Base-by-base conservation (phyloP, 2,329 filamentous ascomycete species). In the Blastomyces silverae region DNA sequence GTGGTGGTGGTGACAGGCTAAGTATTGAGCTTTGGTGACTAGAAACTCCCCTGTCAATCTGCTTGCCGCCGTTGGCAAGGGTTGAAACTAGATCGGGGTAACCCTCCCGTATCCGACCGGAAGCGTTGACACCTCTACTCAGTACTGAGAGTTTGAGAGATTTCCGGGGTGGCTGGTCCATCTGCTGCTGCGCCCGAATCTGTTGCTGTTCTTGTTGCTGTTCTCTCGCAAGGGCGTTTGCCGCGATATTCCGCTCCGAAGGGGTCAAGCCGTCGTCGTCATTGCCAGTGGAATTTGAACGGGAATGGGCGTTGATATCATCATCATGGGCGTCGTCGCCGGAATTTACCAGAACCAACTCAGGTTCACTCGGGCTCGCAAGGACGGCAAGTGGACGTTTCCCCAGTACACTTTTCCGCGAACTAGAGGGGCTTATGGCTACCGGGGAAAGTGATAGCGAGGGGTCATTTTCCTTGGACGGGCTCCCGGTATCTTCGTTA, bases 401-500 rank as follows among this genome's bases (percentile, higher is more conserved):
- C 3, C 74, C 74, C 31, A 74, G 72, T 6, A 71, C 69, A 62
- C 71, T 76, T 60, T 76, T 76, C 52, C 75, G 71, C 15, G 75
- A 73, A 58, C 71, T 75, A n/a, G 75, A 73, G n/a, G 77, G 72
- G 15, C 73, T 64, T 63, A 72, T 75, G 13, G 76, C 70, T 1
- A 44, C 42, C 13, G 77, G 76, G 2, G 73, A 71, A 2, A 74
- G 74, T 7, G 79, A 80, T 25, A 77, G 70, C 1, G 75, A 76
- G 10, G 77, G 76, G 65, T 82, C 76, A 66, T 83, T 83, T 71
- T 84, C 82, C 73, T 83, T 82, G 64, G 76, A 78, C 60, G 73
- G 74, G 56, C 74, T 75, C 8, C 70, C 67, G 42, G 73, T 72
- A 55, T 71, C 73, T 31, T 76, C 75, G 31, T 76, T 72, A 22